phyloP scores from a whole-genome alignment of 2,329 filamentous ascomycete genomes.

The Cladosporium sp. region DNA sequence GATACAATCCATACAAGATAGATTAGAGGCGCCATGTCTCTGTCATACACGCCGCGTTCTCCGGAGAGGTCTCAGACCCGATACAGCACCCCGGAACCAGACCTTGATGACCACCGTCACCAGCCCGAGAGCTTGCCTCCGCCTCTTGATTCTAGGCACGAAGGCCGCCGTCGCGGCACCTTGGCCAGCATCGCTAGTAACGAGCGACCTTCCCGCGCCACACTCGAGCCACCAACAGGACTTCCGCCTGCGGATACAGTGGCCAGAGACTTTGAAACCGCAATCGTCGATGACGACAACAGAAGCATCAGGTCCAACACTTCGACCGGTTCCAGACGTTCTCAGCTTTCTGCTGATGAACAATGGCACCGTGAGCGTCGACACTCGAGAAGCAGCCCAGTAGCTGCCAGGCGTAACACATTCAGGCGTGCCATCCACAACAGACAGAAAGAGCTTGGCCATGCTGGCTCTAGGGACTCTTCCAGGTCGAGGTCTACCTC shows the following conservation, averaged over 20 bases:
- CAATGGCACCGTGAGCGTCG: constrained; percentile 29
- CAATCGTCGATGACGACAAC: constrained; percentile 74
- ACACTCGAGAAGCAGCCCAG: constrained; percentile 30
- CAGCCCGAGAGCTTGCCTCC: constrained; percentile 60
- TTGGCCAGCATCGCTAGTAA: constrained; percentile 60
- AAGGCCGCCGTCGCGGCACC: constrained; percentile 59
- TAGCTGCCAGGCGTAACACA: constrained; percentile 38
- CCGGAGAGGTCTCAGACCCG: constrained; percentile 49
- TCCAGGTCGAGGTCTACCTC: constrained; percentile 66
- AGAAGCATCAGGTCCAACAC: constrained; percentile 46
- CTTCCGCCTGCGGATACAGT: constrained; percentile 37
- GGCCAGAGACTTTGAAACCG: constrained; percentile 80
- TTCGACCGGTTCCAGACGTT: constrained; percentile 26
- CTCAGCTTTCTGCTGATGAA: constrained; percentile 23
- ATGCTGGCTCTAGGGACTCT: constrained; percentile 26
- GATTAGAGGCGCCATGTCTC: constrained; percentile 35
- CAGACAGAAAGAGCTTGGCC: constrained; percentile 17
- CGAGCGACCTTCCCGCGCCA: constrained; percentile 42
- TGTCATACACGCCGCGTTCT: constrained; percentile 59
- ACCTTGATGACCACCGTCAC: constrained; percentile 82
- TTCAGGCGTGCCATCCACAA: constrained; percentile 37
- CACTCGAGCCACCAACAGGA: constrained; percentile 41
- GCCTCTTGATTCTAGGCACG: constrained; percentile 42
- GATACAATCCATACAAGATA: constrained; percentile 9
- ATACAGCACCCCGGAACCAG: constrained; percentile 70